Base-by-base conservation (phyloP, 129 eudicot genomes). In the Centella asiatica region DNA sequence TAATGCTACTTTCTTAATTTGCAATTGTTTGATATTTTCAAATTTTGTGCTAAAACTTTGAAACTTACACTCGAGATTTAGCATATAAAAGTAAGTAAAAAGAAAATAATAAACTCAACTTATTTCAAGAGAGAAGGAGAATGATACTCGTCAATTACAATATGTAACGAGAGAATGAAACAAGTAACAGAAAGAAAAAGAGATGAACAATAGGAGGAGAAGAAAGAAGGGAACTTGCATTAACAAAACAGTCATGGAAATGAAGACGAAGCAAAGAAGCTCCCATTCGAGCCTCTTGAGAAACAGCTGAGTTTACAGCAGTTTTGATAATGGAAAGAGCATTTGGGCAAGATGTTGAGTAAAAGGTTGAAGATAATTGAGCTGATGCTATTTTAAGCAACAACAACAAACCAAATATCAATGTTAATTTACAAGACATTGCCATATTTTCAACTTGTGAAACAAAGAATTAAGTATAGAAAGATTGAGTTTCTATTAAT, bases 211-310 rank as follows among this genome's bases (percentile, higher is more conserved):
- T 42, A 15, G 3, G 3, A 1, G 13, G 15, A 15, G 2, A 4
- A 42, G 13, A 11, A 42, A n/a, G 19, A 2, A 42, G 3, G 47
- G 32, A 31, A 33, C 62, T 29, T 57, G 44, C 62, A 57, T 57
- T 57, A 33, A 37, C 62, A 33, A 57, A 57, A 57, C 62, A 57
- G 24, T 57, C 62, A 19, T 57, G 62, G 45, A 57, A 57, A 37
- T 57, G 62, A 57, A 57, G 62, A 18, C 62, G 62, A 33, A 57
- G 62, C 62, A 57, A 57, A 28, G 62, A 57, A 33, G 62, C 62
- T 31, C 62, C 62, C 62, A 57, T 57, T 12, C 62, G 62, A 1
- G 62, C 62, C 62, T 57, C 63, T 5, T 2, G 33, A 9, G 22
- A 31, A 0, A 57, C 27, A 34, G 63, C 63, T 19, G 63, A 32